phyloP scores from a whole-genome alignment of 2,329 filamentous ascomycete species.

The Cordyceps militaris region DNA sequence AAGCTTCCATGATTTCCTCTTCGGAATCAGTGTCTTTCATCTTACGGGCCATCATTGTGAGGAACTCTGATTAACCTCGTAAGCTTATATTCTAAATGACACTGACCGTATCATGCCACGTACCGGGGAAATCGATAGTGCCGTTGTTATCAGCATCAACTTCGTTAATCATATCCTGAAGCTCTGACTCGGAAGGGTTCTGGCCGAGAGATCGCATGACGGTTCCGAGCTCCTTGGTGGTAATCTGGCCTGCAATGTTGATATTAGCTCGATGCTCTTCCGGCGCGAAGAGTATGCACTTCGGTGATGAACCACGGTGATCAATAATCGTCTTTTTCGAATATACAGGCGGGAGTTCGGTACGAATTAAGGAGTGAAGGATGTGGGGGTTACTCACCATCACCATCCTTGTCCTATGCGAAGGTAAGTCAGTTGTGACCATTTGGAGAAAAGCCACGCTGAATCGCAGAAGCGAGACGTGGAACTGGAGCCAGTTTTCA shows the following conservation, averaged over 20 bases:
- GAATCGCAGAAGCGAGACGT: conserved; percentile 1
- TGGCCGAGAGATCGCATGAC: conserved; percentile 87
- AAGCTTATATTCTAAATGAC: not conserved
- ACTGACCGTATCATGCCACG: conserved; percentile 21
- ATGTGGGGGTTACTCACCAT: conserved; percentile 59
- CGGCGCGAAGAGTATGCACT: not conserved
- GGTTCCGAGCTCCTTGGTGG: conserved; percentile 82
- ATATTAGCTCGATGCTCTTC: conserved; percentile 2
- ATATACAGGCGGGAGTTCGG: not conserved
- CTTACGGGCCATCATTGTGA: conserved; percentile 91
- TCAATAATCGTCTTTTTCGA: not conserved
- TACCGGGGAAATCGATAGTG: conserved; percentile 87
- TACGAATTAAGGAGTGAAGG: not conserved
- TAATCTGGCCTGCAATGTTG: conserved; percentile 67
- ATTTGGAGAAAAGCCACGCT: conserved; percentile 7
- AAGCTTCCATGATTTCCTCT: conserved; percentile 83
- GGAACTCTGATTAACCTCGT: conserved; percentile 55
- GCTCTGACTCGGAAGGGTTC: conserved; percentile 82
- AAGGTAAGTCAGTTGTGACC: conserved; percentile 20
- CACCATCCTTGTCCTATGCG: conserved; percentile 76
- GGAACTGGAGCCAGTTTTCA: not conserved
- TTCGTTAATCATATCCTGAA: conserved; percentile 93
- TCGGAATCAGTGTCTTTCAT: conserved; percentile 93
- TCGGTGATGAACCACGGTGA: not conserved
- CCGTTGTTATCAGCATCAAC: conserved; percentile 89